Conservation (phyloP, 371 early-diverging fungal genomes). For the Mucor lusitanicus region DNA sequence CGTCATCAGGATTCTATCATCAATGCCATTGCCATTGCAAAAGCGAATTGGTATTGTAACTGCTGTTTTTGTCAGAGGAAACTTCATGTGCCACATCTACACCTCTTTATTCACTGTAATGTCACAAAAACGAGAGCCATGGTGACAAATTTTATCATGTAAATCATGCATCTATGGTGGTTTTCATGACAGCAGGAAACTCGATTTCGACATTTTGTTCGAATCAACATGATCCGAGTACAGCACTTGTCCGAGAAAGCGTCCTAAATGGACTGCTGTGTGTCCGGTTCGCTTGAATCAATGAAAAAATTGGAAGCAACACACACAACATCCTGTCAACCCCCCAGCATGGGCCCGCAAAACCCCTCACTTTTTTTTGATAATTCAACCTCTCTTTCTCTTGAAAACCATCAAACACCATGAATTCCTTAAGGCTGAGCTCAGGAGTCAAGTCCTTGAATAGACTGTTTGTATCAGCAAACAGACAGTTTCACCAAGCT, state of each 20-base stretch:
- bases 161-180: not conserved
- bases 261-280: not conserved
- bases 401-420: not conserved
- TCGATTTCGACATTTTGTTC: not conserved
- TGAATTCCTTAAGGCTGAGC: slow-evolving; percentile 10
- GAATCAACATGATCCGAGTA: not conserved
- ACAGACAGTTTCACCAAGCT: slow-evolving; percentile 46
- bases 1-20: not conserved
- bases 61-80: not conserved
- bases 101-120: not conserved
- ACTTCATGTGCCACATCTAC: not conserved
- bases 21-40: not conserved
- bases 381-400: not conserved
- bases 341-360: slow-evolving; percentile 3
- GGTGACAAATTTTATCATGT: not conserved
- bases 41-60: not conserved
- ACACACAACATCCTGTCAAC: slow-evolving; percentile 1
- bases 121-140: not conserved
- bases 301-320: not conserved
- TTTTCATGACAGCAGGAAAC: not conserved
- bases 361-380: slow-evolving; percentile 4
- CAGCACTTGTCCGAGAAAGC: not conserved
- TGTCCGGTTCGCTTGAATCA: not conserved
- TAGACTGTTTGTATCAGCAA: not conserved
- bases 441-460: slow-evolving; percentile 2